Conservation (phyloP, 2,329 filamentous ascomycete species). For the Fusarium keratoplasticum region DNA sequence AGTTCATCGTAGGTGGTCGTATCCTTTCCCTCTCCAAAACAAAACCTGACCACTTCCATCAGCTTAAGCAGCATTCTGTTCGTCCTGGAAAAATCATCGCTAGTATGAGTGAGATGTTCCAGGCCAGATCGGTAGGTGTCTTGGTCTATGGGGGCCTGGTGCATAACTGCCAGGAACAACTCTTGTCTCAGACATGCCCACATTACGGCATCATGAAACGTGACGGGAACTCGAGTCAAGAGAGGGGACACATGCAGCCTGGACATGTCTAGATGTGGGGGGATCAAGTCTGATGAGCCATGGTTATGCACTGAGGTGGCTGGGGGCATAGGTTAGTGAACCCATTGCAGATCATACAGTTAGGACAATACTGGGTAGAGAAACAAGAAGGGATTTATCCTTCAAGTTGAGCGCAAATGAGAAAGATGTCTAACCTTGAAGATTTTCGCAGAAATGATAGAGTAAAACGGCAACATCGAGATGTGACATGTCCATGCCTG, state of each 20-base stretch:
- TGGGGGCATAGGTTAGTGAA: background rate
- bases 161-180: constrained; percentile 35
- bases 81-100: constrained; percentile 34
- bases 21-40: constrained; percentile 37
- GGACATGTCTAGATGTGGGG: background rate
- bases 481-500: background rate
- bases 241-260: background rate
- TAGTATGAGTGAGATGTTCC: constrained; percentile 3
- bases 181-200: constrained; percentile 36
- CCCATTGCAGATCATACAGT: too few species aligned
- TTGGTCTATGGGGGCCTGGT: constrained; percentile 24
- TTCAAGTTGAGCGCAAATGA: background rate
- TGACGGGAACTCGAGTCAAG: background rate
- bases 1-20: constrained; percentile 33
- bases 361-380: background rate
- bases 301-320: background rate
- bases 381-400: background rate
- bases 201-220: background rate
- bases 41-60: constrained; percentile 40
- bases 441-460: background rate
- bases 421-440: background rate
- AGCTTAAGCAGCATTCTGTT: constrained; percentile 41
- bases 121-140: background rate
- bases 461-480: constrained; percentile 4
- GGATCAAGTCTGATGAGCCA: background rate